These are phyloP conservation scores for Apophysomyces variabilis DNA, from an alignment of 371 early-diverging fungal species.

Conservation along the genomic window DNA sequence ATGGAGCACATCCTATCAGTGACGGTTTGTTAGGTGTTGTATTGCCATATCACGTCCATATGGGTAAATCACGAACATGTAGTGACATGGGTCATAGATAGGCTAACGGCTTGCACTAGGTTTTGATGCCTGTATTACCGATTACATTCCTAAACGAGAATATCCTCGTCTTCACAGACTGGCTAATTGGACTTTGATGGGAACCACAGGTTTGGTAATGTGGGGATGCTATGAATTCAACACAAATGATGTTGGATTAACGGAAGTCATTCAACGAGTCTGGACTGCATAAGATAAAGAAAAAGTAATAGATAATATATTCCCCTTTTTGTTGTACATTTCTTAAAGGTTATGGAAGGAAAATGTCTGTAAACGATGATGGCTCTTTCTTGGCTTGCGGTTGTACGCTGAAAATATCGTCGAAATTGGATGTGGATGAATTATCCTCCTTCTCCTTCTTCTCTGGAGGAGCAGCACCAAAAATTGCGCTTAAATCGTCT, in stretches of 20 bases:
- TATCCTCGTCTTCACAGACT: slow-evolving; percentile 67
- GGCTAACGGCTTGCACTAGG: slow-evolving; percentile 55
- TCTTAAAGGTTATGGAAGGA: slow-evolving; percentile 23
- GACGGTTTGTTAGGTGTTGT: slow-evolving; percentile 90
- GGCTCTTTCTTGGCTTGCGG: slow-evolving; percentile 10
- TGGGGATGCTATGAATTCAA: slow-evolving; percentile 95
- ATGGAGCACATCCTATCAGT: slow-evolving; percentile 82
- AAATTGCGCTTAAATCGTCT: slow-evolving; percentile 44
- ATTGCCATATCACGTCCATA: slow-evolving; percentile 87
- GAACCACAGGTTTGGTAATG: slow-evolving; percentile 70
- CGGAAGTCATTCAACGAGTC: slow-evolving; percentile 78
- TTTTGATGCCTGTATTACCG: slow-evolving; percentile 69
- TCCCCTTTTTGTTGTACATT: slow-evolving; percentile 8
- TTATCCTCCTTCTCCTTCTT: slow-evolving; percentile 3
- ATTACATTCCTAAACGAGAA: slow-evolving; percentile 82
- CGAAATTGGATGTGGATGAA: slow-evolving; percentile 10
- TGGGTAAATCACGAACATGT: slow-evolving; percentile 51
- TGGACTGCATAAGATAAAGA: slow-evolving; percentile 71
- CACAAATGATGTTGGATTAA: slow-evolving; percentile 94
- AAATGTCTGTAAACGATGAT: slow-evolving; percentile 25
- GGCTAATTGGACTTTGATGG: slow-evolving; percentile 65
- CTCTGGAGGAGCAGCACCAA: slow-evolving; percentile 26
- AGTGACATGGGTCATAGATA: background rate
- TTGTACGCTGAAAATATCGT: slow-evolving; percentile 22
- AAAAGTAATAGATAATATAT: background rate